Evolutionary conservation across 176 grass and related monocot genomes (phyloP).

Genomic region (Aechmea fasciata): DNA sequence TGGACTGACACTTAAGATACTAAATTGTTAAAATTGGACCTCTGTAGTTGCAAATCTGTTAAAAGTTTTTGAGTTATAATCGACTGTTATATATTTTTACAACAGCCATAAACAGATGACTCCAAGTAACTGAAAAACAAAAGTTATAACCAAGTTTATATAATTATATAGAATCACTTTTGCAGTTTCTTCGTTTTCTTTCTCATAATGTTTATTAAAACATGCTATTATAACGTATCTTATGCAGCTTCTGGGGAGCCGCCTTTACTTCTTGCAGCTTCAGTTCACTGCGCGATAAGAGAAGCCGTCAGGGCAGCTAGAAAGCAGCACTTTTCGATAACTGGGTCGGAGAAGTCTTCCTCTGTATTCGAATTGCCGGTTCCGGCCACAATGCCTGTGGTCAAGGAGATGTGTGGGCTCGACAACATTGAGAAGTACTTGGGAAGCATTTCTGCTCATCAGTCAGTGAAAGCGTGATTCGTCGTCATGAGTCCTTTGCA

Average conservation of each 20-base stretch:
- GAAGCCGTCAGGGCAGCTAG: conserved; percentile 76
- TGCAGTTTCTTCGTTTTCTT: not conserved
- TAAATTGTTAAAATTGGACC: too few relatives aligned
- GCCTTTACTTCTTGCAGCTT: conserved; percentile 67
- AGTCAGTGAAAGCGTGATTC: not conserved
- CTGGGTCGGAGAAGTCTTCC: conserved; percentile 16
- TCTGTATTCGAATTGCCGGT: conserved; percentile 61
- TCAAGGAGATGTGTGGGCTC: conserved; percentile 88
- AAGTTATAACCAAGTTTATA: not conserved
- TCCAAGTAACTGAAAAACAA: too few relatives aligned
- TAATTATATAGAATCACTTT: not conserved
- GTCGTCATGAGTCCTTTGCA: too few relatives aligned
- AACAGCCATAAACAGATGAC: too few relatives aligned
- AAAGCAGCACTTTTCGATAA: conserved; percentile 26
- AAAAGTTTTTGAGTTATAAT: too few relatives aligned
- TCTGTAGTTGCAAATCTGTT: too few relatives aligned
- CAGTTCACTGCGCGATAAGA: conserved; percentile 87
- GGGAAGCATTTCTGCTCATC: conserved; percentile 25
- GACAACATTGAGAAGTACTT: conserved; percentile 79
- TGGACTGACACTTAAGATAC: too few relatives aligned
- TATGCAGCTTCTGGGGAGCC: conserved; percentile 77
- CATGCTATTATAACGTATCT: not conserved
- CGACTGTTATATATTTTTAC: too few relatives aligned
- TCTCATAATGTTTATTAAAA: too few relatives aligned
- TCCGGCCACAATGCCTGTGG: conserved; percentile 68